Percentiles rank a stretch among this genome's conserved stretches.
phyloP scores from a whole-genome alignment of 75 land plant species.

The Azolla pinnata region DNA sequence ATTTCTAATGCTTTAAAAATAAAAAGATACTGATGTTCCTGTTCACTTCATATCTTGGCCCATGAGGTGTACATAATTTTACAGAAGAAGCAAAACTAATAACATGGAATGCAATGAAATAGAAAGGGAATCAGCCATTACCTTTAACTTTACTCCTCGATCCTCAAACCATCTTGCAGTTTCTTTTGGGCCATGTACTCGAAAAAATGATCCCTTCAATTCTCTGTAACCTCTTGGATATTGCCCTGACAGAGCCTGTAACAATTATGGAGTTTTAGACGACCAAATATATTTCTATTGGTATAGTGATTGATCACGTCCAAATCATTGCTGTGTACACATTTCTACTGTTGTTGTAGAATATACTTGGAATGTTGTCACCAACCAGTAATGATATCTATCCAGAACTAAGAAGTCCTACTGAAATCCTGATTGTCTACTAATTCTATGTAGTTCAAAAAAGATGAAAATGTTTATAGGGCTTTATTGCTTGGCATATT shows the following conservation, averaged over 20 bases:
- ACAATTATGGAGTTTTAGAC: no score
- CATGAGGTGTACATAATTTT: background rate
- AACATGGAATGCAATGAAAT: conserved; percentile 1
- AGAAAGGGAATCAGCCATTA: conserved; percentile 14
- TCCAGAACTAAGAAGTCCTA: no score
- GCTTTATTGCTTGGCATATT: no score
- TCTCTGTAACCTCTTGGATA: conserved; percentile 94
- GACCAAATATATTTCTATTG: no score
- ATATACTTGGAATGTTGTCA: no score
- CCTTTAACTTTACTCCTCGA: conserved; percentile 85
- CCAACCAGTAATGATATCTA: no score
- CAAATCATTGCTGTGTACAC: no score
- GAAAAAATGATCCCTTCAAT: conserved; percentile 71
- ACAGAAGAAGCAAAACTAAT: background rate
- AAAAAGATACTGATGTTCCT: background rate
- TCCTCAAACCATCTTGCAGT: conserved; percentile 81
- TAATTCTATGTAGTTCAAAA: no score
- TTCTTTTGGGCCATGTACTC: conserved; percentile 70
- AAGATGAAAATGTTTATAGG: no score
- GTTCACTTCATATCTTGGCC: background rate
- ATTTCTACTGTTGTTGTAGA: no score
- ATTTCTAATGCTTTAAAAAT: background rate
- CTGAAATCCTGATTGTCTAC: no score
- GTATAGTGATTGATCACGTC: no score
- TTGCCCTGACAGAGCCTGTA: conserved; percentile 69